Percentiles rank a stretch among this genome's conserved stretches.
These are phyloP conservation scores for Solanum etuberosum DNA, from an alignment of 257 asterid genomes.

Conservation along the genomic window DNA sequence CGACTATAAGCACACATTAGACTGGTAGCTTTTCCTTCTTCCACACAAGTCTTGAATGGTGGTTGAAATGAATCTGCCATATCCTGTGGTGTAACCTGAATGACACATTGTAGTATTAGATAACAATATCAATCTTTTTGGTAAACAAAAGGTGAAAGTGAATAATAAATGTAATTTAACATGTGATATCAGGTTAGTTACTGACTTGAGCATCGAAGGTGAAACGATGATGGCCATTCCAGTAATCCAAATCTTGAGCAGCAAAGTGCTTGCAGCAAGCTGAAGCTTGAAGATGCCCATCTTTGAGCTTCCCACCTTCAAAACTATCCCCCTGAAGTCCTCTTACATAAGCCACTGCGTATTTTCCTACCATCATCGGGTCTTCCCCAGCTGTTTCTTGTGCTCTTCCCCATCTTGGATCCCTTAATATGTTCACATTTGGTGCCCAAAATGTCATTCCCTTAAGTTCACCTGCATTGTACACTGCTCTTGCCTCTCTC, in stretches of 20 bases:
- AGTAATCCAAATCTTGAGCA: constrained; percentile 68
- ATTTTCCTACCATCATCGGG: constrained; percentile 18
- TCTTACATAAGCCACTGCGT: constrained; percentile 47
- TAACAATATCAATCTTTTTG: neutral
- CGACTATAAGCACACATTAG: constrained; percentile 68
- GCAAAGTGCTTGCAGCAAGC: constrained; percentile 79
- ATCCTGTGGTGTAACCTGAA: constrained; percentile 55
- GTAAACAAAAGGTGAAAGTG: neutral
- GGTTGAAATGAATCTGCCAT: constrained; percentile 65
- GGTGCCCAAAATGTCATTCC: constrained; percentile 42
- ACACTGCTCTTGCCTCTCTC: constrained; percentile 30
- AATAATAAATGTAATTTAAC: neutral
- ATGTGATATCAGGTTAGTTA: neutral
- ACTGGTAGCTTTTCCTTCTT: constrained; percentile 46
- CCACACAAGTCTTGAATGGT: constrained; percentile 53
- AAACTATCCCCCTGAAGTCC: constrained; percentile 73
- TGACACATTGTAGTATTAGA: neutral
- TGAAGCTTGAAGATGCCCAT: constrained; percentile 46
- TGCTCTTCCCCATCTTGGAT: constrained; percentile 41
- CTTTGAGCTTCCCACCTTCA: constrained; percentile 37
- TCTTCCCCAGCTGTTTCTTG: constrained; percentile 40
- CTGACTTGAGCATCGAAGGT: constrained; percentile 47
- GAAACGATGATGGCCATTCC: constrained; percentile 50
- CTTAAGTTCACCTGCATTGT: constrained; percentile 24
- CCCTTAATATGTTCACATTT: constrained; percentile 30